Evolutionary conservation across 2,329 filamentous ascomycete species (phyloP), one percentile per base, ranked within the genome.

Genomic region (Neofusicoccum laricinum): DNA sequence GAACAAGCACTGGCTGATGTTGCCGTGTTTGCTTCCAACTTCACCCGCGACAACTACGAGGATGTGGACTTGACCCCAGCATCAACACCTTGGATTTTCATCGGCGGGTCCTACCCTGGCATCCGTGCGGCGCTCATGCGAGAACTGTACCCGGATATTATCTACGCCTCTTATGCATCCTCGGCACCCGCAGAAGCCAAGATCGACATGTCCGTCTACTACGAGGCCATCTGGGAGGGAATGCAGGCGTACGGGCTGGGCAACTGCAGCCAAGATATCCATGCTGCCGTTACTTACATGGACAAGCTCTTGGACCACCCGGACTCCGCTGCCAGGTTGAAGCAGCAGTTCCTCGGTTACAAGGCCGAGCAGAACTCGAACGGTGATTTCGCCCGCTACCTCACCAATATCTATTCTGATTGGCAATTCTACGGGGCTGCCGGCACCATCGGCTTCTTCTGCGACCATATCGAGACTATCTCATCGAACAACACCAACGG

Each of bases 131-230:
- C 75, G 2, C 77, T 76, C 65, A 71, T 78, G 70, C 73, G 76
- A 4, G 68, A 76, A 40, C 70, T 71, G 64, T 77, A 77, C 61
- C 76, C 76, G 0, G 70, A 76, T 2, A 77, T 73, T 3, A 77
- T 78, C 19, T 74, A 70, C 62, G 76, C 75, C 3, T 65, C 69
- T 1, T 78, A 70, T 48, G 75, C 75, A 7, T 75, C 75, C 6
- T 76, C 75, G 4, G 75, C 76, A 0, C 75, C 75, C 0, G 78
- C 82, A 0, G 72, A 85, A 68, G 81, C 82, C 2, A 74, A 71
- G 4, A 68, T 80, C n/a, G 76, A 84, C 64, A 82, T 84, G 78
- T 78, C 77, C 15, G 71, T 77, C 21, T 85, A 84, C 69, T 84
- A 76, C 58, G 81, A 84, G 19, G 79, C 82, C 43, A 70, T 85